phyloP scores from a whole-genome alignment of 2,329 filamentous ascomycete genomes.

The Emmonsiellopsis sp. region DNA sequence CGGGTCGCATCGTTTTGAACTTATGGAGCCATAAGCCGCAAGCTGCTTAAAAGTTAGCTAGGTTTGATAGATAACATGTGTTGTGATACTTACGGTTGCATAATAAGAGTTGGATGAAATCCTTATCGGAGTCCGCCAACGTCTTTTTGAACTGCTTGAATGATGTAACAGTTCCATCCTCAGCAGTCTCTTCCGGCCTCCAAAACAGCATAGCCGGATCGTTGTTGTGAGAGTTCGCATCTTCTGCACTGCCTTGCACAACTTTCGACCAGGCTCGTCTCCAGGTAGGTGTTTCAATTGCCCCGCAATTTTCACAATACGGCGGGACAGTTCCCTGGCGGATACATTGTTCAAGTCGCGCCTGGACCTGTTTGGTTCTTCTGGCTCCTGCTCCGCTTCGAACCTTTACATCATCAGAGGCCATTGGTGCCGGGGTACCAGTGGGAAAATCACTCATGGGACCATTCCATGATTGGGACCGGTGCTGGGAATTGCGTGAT shows the following conservation, averaged over 20 bases:
- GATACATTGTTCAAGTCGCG: conserved; percentile 51
- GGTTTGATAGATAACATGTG: conserved; percentile 6
- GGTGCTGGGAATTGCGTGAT: conserved; percentile 23
- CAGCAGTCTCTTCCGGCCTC: conserved; percentile 55
- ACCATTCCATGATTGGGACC: conserved; percentile 37
- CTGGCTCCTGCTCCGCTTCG: conserved; percentile 47
- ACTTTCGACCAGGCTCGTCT: conserved; percentile 82
- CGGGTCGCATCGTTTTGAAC: conserved; percentile 72
- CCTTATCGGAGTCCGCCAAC: conserved; percentile 56
- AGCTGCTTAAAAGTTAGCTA: conserved; percentile 40
- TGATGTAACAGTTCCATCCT: conserved; percentile 51
- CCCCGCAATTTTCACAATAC: conserved; percentile 86
- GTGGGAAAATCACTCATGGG: conserved; percentile 37
- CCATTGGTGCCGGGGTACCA: conserved; percentile 24
- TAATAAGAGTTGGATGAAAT: conserved; percentile 64
- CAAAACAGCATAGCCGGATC: conserved; percentile 68
- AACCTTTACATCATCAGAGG: conserved; percentile 26
- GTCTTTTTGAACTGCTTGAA: conserved; percentile 72
- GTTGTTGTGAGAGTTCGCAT: conserved; percentile 63
- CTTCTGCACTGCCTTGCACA: conserved; percentile 58
- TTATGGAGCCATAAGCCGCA: conserved; percentile 95
- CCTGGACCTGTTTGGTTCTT: conserved; percentile 57
- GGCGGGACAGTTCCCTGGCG: conserved; percentile 75
- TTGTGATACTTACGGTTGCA: conserved; percentile 66
- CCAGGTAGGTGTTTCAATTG: conserved; percentile 95